Conservation (phyloP, 2,329 filamentous ascomycete genomes). For the Aspergillus sp. region DNA sequence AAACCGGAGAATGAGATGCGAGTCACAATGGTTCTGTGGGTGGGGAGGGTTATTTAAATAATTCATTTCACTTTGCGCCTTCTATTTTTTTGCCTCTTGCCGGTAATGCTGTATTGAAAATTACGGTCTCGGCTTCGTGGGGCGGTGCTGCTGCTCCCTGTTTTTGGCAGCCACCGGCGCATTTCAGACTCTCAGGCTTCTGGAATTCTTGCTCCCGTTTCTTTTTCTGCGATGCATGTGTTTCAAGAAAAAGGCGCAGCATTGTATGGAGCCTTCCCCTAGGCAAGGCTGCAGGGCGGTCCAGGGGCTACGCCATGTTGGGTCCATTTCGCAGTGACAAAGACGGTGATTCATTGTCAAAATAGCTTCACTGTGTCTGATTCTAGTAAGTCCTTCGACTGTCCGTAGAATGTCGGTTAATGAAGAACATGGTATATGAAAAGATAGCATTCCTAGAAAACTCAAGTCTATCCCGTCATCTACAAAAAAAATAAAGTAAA, state of each 20-base stretch:
- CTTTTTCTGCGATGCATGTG: neutral
- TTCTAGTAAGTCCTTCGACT: too few relatives aligned
- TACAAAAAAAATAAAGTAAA: neutral
- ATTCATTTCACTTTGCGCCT: constrained; percentile 17
- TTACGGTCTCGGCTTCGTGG: constrained; percentile 11
- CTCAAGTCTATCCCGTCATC: neutral
- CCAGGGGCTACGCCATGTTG: neutral
- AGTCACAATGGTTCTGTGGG: constrained; percentile 17
- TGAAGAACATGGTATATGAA: neutral
- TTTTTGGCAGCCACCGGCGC: constrained; percentile 5
- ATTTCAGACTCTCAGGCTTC: neutral
- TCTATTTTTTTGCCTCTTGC: constrained; percentile 16
- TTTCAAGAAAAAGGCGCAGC: constrained; percentile 14
- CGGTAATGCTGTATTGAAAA: constrained; percentile 16
- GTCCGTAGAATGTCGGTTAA: too few relatives aligned
- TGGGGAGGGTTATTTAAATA: constrained; percentile 22
- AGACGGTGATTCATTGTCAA: too few relatives aligned
- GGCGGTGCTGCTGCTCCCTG: constrained; percentile 10
- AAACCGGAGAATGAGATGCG: constrained; percentile 16
- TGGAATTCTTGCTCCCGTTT: neutral
- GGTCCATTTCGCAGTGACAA: neutral
- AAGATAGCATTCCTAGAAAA: neutral
- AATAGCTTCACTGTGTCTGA: neutral
- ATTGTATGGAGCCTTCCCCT: constrained; percentile 2
- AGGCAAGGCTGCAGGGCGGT: neutral